Evolutionary conservation across 164 flowering plant species (phyloP), one percentile per base, ranked within the genome.

Genomic region (Tinospora cordifolia): DNA sequence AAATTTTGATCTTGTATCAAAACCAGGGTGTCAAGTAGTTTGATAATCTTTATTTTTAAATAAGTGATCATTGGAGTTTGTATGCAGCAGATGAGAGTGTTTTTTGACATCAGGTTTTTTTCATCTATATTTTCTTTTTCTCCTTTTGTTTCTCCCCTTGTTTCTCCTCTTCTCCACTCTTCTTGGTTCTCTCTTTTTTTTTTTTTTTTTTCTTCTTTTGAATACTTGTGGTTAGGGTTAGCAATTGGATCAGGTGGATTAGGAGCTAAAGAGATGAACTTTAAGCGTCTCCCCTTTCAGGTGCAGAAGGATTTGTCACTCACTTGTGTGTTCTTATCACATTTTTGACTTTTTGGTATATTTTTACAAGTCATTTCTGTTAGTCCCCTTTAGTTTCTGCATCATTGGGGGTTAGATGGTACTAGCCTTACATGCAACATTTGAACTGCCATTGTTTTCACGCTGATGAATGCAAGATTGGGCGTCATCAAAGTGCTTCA

Each of bases 181-280:
- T 34, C 46, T 44, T 34, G 8, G 41, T 58, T 57, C 9, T 41
- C 60, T 25, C 15, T 62, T 19, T 38, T 26, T 15, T 19, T 64
- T 65, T 10, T 41, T 54, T 51, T 54, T 26, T 26, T 62, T 67
- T 58, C 22, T 36, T 24, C n/a, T 64, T 64, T 58, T 59, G 26
- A 36, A 57, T 69, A 26, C 49, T 38, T 71, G 47, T 63, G 46
- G 47, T 68, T 72, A 76, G 69, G 75, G 60, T 68, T 67, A 72
- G 67, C 66, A 49, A 39, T 67, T 67, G 63, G 78, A 67, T 67
- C 64, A 62, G 38, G 62, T 54, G 62, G 70, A 62, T 60, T 27
- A 62, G 62, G 60, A 66, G 69, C 77, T 69, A 71, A 60, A 66
- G 74, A 46, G 30, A 27, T 54, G 68, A 65, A 65, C 40, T 46